phyloP scores from a whole-genome alignment of 495 filamentous ascomycete species.

The Tuber calosporum region DNA sequence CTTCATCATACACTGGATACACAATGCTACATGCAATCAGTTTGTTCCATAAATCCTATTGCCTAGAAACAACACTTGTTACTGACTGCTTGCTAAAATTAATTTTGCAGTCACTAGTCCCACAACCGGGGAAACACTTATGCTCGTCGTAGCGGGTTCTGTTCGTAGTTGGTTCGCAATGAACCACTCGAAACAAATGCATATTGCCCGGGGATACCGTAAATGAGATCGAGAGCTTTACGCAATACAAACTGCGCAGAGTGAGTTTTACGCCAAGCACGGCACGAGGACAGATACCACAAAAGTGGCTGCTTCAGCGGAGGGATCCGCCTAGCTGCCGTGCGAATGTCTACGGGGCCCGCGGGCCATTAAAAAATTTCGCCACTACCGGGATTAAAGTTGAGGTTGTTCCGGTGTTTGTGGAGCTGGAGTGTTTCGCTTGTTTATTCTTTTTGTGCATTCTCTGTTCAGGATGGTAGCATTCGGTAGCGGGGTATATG shows the following conservation, averaged over 20 bases:
- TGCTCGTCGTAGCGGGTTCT: background rate
- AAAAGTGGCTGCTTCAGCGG: background rate
- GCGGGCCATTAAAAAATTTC: background rate
- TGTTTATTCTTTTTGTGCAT: background rate
- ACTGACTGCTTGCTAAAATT: background rate
- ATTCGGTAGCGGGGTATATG: background rate
- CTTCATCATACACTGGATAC: background rate
- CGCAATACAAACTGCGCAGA: background rate
- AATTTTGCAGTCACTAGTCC: background rate
- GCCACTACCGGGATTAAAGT: background rate
- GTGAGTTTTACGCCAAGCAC: background rate
- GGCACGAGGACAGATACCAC: fast-evolving
- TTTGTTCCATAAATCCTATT: background rate
- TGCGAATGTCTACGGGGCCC: background rate
- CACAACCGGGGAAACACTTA: background rate
- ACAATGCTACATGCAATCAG: background rate
- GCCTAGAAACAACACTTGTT: background rate
- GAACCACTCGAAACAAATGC: background rate
- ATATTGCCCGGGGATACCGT: background rate
- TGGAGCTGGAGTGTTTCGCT: background rate
- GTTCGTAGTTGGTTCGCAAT: background rate
- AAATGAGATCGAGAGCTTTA: background rate
- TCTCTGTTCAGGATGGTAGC: background rate
- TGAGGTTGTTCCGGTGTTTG: background rate
- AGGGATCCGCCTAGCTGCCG: background rate